Conservation (phyloP, 768 basidiomycete species). For the Agrocybe chaxingu region DNA sequence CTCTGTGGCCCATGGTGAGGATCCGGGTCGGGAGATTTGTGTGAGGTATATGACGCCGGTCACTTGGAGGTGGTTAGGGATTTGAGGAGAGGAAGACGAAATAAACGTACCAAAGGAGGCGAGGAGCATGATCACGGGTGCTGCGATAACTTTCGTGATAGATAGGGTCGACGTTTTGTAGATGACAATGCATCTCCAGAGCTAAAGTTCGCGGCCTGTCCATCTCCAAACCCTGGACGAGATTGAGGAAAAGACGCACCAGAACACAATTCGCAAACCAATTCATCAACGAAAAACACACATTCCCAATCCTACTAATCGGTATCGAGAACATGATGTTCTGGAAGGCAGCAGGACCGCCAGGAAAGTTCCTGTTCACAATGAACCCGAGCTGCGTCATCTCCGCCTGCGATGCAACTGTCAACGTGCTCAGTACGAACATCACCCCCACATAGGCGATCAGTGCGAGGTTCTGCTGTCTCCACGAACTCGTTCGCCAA, state of each 20-base stretch:
- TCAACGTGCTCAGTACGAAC: conserved; percentile 13
- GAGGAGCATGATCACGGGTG: conserved; percentile 4
- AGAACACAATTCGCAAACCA: conserved; percentile 15
- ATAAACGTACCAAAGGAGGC: conserved; percentile 7
- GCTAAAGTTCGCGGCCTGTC: background rate
- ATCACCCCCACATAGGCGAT: conserved; percentile 12
- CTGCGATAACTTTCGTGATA: conserved; percentile 1
- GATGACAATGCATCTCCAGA: conserved; percentile 18
- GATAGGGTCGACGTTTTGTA: conserved; percentile 10
- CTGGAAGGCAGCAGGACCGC: conserved; percentile 6
- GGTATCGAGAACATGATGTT: conserved; percentile 8
- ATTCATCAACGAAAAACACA: conserved; percentile 12
- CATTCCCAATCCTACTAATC: conserved; percentile 10
- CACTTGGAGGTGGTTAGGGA: background rate
- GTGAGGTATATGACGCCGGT: conserved; percentile 5
- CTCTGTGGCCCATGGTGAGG: conserved; percentile 1
- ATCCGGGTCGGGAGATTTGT: background rate
- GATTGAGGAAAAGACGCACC: conserved; percentile 2
- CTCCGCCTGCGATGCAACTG: conserved; percentile 8
- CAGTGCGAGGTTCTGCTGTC: background rate
- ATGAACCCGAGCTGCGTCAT: conserved; percentile 12
- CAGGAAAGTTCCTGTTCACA: conserved; percentile 3
- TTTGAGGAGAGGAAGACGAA: background rate
- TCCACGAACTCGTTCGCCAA: background rate
- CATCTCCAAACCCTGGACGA: background rate